Percentiles rank a stretch among this genome's conserved stretches.
Evolutionary conservation across 106 monocot genomes (phyloP).

Genomic region (Phalaenopsis equestris): DNA sequence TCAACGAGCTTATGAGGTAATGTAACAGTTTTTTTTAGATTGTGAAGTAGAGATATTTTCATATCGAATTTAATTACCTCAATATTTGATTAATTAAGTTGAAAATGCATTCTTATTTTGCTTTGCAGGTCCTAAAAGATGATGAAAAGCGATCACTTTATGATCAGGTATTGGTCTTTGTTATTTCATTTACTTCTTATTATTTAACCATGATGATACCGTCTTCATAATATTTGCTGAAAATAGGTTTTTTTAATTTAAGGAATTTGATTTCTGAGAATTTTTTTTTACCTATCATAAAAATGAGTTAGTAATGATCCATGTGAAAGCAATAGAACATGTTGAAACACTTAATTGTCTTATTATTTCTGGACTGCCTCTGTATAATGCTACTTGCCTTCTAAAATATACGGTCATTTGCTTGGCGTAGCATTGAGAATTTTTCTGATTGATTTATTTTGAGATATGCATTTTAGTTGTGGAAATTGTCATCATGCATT

Average conservation of each 20-base stretch:
- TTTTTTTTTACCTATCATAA: not conserved
- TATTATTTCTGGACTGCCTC: not conserved
- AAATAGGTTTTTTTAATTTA: not conserved
- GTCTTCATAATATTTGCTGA: not conserved
- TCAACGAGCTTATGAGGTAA: slow-evolving; percentile 85
- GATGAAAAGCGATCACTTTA: slow-evolving; percentile 83
- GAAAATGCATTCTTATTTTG: not conserved
- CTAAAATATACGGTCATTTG: not conserved
- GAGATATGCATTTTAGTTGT: not conserved
- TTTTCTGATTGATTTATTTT: not conserved
- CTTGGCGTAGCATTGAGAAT: not conserved
- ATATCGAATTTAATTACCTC: not conserved
- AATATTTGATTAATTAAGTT: not conserved
- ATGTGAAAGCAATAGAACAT: not conserved
- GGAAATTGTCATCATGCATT: not conserved
- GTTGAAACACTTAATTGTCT: not conserved
- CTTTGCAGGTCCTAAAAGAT: slow-evolving; percentile 77
- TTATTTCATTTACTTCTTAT: not conserved
- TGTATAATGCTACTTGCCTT: not conserved
- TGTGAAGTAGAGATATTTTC: not conserved
- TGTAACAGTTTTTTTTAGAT: not conserved
- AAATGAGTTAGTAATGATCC: not conserved
- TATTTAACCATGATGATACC: not conserved
- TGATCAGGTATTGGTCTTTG: slow-evolving; percentile 64
- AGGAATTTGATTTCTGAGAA: not conserved